Evolutionary conservation across 2,329 filamentous ascomycete genomes (phyloP), one percentile per base, ranked within the genome.

Genomic region (Aspergillus vadensis): DNA sequence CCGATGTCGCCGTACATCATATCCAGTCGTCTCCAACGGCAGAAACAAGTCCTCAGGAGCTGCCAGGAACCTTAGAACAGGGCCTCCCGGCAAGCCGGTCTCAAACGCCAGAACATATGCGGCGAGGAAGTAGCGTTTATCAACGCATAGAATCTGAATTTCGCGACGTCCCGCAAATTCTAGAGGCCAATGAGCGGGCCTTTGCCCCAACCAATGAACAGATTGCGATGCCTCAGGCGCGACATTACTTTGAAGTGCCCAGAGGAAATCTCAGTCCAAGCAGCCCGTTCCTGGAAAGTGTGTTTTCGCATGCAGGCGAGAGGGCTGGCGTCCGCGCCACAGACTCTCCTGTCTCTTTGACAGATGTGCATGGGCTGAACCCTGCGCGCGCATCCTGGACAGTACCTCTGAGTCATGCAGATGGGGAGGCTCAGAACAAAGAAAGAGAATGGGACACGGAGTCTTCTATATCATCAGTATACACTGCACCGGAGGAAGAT

Each of bases 61-160:
- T 72, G 4, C 69, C 68, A 7, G 63, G 63, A 9, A 71, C 63
- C n/a, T 55, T 72, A 15, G 70, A 71, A 48, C 69, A 72, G 60
- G 70, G 70, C 15, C 62, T 71, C 2, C 69, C 69, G 2, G 57
- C 59, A 39, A 72, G 65, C 47, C 61, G 65, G 49, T 73, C 67
- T 15, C 58, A 53, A n/a, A 72, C 69, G 8, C 70, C 70, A 21
- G 68, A 70, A 15, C 62, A 64, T n/a, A 66, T 70, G 65, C 66
- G 62, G 43, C 50, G 70, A 60, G 55, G 59, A 32, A 9, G 14
- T 30, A 55, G 23, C 9, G 30, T 23, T 36, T 12, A 25, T 17
- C 30, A 57, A 43, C 23, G 17, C 27, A 19, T 39, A 38, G 47
- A 27, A 3, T 50, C 47, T 4, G 47, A 32, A 52, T 53, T 32